Percentiles rank a stretch among this genome's conserved stretches.
These are phyloP conservation scores for Ustilago trichophora DNA, from an alignment of 1,284 basidiomycete species.

Conservation along the genomic window DNA sequence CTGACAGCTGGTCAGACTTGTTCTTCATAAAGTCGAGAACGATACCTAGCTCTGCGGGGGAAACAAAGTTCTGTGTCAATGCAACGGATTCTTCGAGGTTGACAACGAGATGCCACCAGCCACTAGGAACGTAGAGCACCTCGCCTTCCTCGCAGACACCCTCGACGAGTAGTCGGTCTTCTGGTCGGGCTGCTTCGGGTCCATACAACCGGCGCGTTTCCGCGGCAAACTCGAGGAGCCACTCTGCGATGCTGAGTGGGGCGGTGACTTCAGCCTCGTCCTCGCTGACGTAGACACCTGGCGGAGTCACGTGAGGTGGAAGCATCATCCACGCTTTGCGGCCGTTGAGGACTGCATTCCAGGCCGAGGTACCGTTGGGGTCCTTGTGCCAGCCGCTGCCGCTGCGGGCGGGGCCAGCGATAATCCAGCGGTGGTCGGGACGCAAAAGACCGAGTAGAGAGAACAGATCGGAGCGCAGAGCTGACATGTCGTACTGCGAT, in stretches of 20 bases:
- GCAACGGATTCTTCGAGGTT: conserved; percentile 65
- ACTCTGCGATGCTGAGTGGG: conserved; percentile 67
- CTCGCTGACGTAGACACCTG: conserved; percentile 67
- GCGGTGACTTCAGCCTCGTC: conserved; percentile 67
- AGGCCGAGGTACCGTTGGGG: conserved; percentile 68
- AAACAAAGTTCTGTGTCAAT: conserved; percentile 69
- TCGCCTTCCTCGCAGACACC: conserved; percentile 67
- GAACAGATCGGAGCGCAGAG: conserved; percentile 56
- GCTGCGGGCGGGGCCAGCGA: conserved; percentile 57
- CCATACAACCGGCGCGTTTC: conserved; percentile 65
- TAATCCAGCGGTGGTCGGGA: conserved; percentile 62
- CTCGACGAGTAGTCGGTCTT: conserved; percentile 62
- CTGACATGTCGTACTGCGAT: conserved; percentile 27
- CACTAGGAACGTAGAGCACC: conserved; percentile 66
- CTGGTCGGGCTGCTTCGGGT: conserved; percentile 22
- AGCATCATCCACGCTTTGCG: conserved; percentile 68
- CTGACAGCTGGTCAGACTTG: conserved; percentile 68
- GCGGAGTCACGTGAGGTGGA: conserved; percentile 67
- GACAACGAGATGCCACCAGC: conserved; percentile 64
- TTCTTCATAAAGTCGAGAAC: conserved; percentile 68
- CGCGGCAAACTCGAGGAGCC: conserved; percentile 68
- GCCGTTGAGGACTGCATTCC: conserved; percentile 68
- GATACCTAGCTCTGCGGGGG: conserved; percentile 65
- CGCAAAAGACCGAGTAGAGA: conserved; percentile 49
- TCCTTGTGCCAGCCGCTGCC: conserved; percentile 66